Percentiles rank a stretch among this genome's conserved stretches.
These are phyloP conservation scores for Ajuga chamaepitys DNA, from an alignment of 257 asterid genomes.

Conservation along the genomic window DNA sequence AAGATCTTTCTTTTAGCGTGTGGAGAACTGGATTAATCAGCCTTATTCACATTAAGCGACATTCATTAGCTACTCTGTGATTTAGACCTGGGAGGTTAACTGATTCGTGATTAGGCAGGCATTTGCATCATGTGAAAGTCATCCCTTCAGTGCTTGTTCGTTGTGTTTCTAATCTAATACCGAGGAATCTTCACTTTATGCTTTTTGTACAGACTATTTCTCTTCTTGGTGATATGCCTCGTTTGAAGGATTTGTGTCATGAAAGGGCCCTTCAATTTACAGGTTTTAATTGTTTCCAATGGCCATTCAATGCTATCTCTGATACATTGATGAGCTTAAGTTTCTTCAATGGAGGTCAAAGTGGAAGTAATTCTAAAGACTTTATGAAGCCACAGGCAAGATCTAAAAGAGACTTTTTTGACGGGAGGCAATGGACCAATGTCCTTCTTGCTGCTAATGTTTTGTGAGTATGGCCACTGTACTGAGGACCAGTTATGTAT, in stretches of 20 bases:
- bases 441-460: slow-evolving; percentile 64
- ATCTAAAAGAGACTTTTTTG: slow-evolving; percentile 38
- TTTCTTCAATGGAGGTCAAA: slow-evolving; percentile 49
- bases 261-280: slow-evolving; percentile 41
- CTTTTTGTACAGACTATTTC: slow-evolving; percentile 38
- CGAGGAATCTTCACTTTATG: slow-evolving; percentile 14
- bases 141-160: background rate
- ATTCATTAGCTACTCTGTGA: background rate
- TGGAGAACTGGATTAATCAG: background rate
- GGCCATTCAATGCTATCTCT: slow-evolving; percentile 41
- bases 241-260: slow-evolving; percentile 37
- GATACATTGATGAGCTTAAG: slow-evolving; percentile 38
- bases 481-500: background rate
- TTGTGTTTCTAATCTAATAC: background rate
- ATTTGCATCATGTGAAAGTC: slow-evolving; percentile 4
- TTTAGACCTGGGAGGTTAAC: background rate
- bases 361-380: slow-evolving; percentile 26
- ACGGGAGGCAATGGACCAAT: slow-evolving; percentile 62
- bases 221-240: slow-evolving; percentile 39
- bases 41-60: background rate
- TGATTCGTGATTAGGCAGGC: background rate
- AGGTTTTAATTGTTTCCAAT: slow-evolving; percentile 37
- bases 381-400: slow-evolving; percentile 36
- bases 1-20: slow-evolving; percentile 3
- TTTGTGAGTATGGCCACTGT: slow-evolving; percentile 44